Evolutionary conservation across 768 basidiomycete species (phyloP), one percentile per base, ranked within the genome.

Genomic region (Suillus americanus): DNA sequence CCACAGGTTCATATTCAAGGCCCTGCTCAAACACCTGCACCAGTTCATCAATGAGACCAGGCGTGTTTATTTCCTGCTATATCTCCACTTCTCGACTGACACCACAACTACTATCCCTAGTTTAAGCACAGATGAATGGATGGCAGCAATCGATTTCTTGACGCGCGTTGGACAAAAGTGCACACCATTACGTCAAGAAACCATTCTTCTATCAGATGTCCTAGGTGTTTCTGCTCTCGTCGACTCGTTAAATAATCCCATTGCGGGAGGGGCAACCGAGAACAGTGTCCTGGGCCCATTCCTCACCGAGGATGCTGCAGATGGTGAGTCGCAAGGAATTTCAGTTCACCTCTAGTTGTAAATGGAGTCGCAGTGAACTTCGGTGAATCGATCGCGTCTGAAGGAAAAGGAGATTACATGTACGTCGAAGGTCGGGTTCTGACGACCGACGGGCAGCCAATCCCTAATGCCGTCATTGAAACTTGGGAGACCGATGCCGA

Each of bases 81-180:
- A 28, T 59, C 5, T 40, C 16, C 20, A 10, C 25, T 6, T 20
- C 51, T 33, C 7, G 28, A 43, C 25, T 59, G 5, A 28, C 56
- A 55, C n/a, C 13, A 38, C 59, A 20, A n/a, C 66, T 8, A n/a
- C 66, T 8, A 41, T 54, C 6, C 20, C 10, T 48, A 85, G 83
- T 64, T 75, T 95, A 60, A 92, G 92, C 20, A 90, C 87, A 1
- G 89, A 94, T 3, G 94, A 95, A 79, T 95, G 94, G 94, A 89
- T 89, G 89, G 74, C 82, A 20, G 81, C 91, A 2, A 88, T 95
- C 69, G 74, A 90, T 64, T 95, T 95, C 77, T 78, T 95, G 64
- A 95, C 93, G 0, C 79, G 80, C 9, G 84, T 83, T 0, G 94
- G 94, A 8, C 81, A 95, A 75, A 91, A 77, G 65, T 92, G 87